Conservation (phyloP, 495 filamentous ascomycete genomes). For the Chaetomium tenue region DNA sequence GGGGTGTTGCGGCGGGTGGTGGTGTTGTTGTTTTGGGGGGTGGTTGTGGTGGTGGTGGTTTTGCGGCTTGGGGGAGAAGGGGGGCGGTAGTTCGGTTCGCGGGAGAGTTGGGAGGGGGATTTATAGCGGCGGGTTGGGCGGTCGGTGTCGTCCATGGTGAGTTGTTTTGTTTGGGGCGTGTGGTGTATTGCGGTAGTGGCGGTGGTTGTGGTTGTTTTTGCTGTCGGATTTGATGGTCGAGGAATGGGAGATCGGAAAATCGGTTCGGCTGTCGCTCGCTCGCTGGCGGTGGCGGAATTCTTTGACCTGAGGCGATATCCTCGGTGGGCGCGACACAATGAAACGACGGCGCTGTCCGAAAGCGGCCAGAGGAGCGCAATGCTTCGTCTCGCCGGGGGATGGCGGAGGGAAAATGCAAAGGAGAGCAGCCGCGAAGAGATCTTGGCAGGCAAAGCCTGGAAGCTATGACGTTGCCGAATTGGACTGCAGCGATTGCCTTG, state of each 20-base stretch:
- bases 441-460: conserved; percentile 11
- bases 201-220: background rate
- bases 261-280: background rate
- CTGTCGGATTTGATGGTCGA: background rate
- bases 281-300: background rate
- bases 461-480: conserved; percentile 22
- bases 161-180: background rate
- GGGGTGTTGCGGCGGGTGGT: conserved; percentile 41
- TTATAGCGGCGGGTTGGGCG: conserved; percentile 11
- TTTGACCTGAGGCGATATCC: background rate
- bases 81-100: conserved; percentile 38
- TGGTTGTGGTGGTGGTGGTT: background rate
- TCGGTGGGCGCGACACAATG: background rate
- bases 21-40: background rate
- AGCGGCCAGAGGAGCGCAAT: background rate
- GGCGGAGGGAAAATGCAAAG: background rate
- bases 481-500: too few species aligned
- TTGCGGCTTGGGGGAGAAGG: conserved; percentile 49
- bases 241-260: background rate
- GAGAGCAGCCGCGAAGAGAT: background rate
- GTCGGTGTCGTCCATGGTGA: background rate
- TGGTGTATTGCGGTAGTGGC: background rate
- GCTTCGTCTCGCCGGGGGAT: background rate
- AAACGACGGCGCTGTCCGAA: background rate
- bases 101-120: conserved; percentile 19